Base-by-base conservation (phyloP, 305 asterid genomes). In the Salvia sclarea region DNA sequence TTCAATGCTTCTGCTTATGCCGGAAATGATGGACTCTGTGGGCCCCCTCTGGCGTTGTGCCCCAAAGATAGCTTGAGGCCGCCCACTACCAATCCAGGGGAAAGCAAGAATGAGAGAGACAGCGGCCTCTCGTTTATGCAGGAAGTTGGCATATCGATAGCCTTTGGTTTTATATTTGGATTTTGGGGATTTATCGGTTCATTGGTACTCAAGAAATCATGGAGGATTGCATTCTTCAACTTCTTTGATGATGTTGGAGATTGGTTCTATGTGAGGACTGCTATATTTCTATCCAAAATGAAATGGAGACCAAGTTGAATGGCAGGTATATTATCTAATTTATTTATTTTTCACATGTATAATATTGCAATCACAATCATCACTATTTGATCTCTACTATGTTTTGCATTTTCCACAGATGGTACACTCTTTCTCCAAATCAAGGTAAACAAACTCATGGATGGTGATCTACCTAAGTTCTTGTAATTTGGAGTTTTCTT, bases 1-100 rank as follows among this genome's bases (percentile, higher is more conserved):
- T 76, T 76, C 70, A 20, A 47, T 16, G 52, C 57, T 52, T 71
- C 71, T 12, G 14, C 2, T 11, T 71, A 71, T 53, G 68, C 30
- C 6, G 77, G 77, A 18, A 76, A 76, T 16, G 13, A 10, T 8
- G 61, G 33, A 59, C 76, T 76, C 2, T 76, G 80, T 7, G 70
- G 80, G 2, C 20, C 3, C 28, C 73, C 74, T 22, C 73, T 70
- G 12, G 13, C 2, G 8, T 17, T 6, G 55, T 74, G 79, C 60
- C 18, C 64, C 14, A 44, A 20, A 22, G 62, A 72, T 8, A 22
- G 13, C 6, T 64, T 16, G 8, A 11, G 3, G 40, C 48, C 50
- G 13, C 6, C 63, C 43, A 37, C 12, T 8, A 37, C 43, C 2
- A 8, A 17, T 18, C 47, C 3, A 18, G 40, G 24, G 22, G 0